Percentiles rank a stretch among this genome's conserved stretches.
These are phyloP conservation scores for Fonsecaea pedrosoi DNA, from an alignment of 2,329 filamentous ascomycete species.

Conservation along the genomic window DNA sequence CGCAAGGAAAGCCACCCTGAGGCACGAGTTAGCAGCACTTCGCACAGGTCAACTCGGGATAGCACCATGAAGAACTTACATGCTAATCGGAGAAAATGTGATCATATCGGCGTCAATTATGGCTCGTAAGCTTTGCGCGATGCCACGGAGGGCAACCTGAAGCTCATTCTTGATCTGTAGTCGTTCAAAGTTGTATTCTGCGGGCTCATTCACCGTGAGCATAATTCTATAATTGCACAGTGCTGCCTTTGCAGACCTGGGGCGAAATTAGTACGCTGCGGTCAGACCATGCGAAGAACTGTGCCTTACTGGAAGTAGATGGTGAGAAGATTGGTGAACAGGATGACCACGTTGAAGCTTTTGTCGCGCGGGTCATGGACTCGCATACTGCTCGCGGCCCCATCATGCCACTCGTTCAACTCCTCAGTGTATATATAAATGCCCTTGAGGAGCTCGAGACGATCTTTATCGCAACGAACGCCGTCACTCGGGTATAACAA, in stretches of 20 bases:
- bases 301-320: constrained; percentile 13
- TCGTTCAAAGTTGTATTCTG: constrained; percentile 11
- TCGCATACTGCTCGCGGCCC: neutral
- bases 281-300: neutral
- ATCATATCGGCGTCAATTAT: constrained; percentile 13
- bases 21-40: neutral
- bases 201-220: neutral
- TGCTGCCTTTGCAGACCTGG: constrained; percentile 8
- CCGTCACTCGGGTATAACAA: neutral
- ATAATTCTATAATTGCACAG: constrained; percentile 15
- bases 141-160: constrained; percentile 8
- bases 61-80: neutral
- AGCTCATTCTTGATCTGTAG: constrained; percentile 13
- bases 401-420: constrained; percentile 12
- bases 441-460: constrained; percentile 1
- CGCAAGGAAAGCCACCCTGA: constrained; percentile 15
- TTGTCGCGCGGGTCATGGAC: constrained; percentile 1
- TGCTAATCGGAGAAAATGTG: constrained; percentile 9
- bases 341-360: neutral
- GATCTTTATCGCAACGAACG: neutral
- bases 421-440: constrained; percentile 12
- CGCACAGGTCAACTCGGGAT: neutral
- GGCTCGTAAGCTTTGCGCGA: constrained; percentile 4
- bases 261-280: neutral
- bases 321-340: constrained; percentile 10